Base-by-base conservation (phyloP, 2,329 filamentous ascomycete species). In the Coniochaeta pulveracea region DNA sequence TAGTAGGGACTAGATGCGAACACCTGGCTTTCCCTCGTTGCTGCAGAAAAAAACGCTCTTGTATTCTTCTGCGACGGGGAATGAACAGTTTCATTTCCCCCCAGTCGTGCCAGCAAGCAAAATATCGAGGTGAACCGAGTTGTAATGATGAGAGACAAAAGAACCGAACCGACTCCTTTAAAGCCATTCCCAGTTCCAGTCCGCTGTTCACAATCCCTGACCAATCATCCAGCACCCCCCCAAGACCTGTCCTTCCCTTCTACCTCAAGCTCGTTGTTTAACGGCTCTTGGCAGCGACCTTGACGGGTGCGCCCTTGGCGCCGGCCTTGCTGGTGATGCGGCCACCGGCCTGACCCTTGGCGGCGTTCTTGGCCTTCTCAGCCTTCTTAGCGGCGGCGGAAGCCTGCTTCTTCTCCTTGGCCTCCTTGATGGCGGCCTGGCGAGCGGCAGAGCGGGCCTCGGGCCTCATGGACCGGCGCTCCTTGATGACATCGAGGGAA, bases 401-500 rank as follows among this genome's bases (percentile, higher is more conserved):
- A 44, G 78, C 86, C 48, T 79, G 70, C 76, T 93, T 93, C 86
- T 96, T 95, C 65, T 93, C 88, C 83, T 98, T 98, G 71, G 79
- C 84, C 62, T 93, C 86, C 76, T 89, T 89, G 72, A 96, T 88
- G 63, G 91, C 89, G 52, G 79, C 72, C 50, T 74, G 70, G 60
- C 91, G 89, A 59, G 86, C 88, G 56, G 91, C 91, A 55, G 78
- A 74, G 63, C 91, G 88, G 61, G 86, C 89, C 74, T 96, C 91
- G 53, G 91, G 91, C 64, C 91, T 85, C 76, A 85, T 80, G 54
- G 76, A 66, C 59, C 91, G 88, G 72, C 85, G 85, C 80, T 98
- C 91, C 81, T 95, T 96, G 79, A 98, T 96, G 60, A 96, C 86
- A 63, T 98, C 91, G 66, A 98, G 88, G 46, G 91, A 95, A 52